Percentiles rank a stretch among this genome's conserved stretches.
These are phyloP conservation scores for Carallia brachiata DNA, from an alignment of 345 rosid species.

Conservation along the genomic window DNA sequence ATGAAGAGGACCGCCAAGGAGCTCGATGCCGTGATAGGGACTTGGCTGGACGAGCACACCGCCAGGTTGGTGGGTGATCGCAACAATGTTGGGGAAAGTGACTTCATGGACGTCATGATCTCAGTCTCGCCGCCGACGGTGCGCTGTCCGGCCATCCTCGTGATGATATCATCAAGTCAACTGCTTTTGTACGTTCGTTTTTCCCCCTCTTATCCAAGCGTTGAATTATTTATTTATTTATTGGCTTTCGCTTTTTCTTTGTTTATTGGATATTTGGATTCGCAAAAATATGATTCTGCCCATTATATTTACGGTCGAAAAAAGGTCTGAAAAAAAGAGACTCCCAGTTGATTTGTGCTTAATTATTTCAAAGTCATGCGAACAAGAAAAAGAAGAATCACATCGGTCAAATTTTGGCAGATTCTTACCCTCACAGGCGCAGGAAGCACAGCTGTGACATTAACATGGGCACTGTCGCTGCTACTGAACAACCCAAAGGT, in stretches of 20 bases:
- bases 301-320: too few species aligned
- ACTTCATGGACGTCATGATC: conserved; percentile 59
- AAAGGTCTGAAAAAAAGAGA: too few species aligned
- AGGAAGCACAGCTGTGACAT: conserved; percentile 44
- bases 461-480: conserved; percentile 49
- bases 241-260: background rate
- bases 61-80: conserved; percentile 17
- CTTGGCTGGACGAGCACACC: conserved; percentile 60
- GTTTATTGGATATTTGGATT: too few species aligned
- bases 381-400: background rate
- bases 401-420: background rate
- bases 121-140: conserved; percentile 31
- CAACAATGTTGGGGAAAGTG: conserved; percentile 14
- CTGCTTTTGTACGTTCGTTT: conserved; percentile 43
- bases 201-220: background rate
- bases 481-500: conserved; percentile 41
- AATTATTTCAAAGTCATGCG: too few species aligned
- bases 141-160: conserved; percentile 45
- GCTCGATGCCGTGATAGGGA: conserved; percentile 39
- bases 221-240: background rate
- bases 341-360: too few species aligned
- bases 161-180: conserved; percentile 54
- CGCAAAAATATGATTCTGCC: too few species aligned
- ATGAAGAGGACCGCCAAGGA: conserved; percentile 54
- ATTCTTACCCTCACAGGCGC: conserved; percentile 43